Evolutionary conservation across 2,329 filamentous ascomycete genomes (phyloP).

Genomic region (Helotiales sp.): DNA sequence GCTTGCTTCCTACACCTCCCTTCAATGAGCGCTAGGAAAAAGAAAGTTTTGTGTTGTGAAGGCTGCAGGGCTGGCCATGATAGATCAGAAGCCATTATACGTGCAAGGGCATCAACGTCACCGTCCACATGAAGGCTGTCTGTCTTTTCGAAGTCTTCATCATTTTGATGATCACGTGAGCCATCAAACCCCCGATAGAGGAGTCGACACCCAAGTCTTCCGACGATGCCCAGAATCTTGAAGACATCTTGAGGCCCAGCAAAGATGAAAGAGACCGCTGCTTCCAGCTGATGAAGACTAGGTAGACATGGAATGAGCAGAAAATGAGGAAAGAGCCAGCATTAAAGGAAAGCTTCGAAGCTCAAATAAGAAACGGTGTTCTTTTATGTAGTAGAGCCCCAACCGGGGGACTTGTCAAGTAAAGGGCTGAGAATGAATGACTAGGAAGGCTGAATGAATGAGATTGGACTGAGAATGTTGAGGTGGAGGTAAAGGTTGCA

Average conservation of each 20-base stretch:
- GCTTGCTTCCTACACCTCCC: slow-evolving; percentile 40
- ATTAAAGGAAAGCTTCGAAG: background rate
- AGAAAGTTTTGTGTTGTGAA: slow-evolving; percentile 35
- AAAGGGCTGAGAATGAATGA: slow-evolving; percentile 31
- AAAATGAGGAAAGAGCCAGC: background rate
- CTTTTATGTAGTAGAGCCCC: slow-evolving; percentile 10
- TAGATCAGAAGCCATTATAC: slow-evolving; percentile 17
- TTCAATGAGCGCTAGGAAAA: slow-evolving; percentile 42
- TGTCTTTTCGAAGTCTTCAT: background rate
- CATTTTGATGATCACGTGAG: slow-evolving; percentile 16
- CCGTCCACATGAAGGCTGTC: background rate
- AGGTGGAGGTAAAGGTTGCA: background rate
- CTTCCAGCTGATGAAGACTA: background rate
- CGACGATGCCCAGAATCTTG: slow-evolving; percentile 29
- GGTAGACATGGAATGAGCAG: background rate
- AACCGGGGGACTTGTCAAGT: slow-evolving; percentile 26
- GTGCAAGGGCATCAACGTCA: slow-evolving; percentile 18
- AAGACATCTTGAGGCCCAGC: slow-evolving; percentile 24
- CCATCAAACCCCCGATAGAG: slow-evolving; percentile 6
- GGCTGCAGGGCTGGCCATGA: slow-evolving; percentile 29
- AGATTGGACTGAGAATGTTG: background rate
- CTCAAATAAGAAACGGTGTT: background rate
- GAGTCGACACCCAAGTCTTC: slow-evolving; percentile 29
- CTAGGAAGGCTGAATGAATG: background rate
- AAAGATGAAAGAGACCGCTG: background rate